Evolutionary conservation across 257 asterid species (phyloP).

Genomic region (Forsythia viridissima): DNA sequence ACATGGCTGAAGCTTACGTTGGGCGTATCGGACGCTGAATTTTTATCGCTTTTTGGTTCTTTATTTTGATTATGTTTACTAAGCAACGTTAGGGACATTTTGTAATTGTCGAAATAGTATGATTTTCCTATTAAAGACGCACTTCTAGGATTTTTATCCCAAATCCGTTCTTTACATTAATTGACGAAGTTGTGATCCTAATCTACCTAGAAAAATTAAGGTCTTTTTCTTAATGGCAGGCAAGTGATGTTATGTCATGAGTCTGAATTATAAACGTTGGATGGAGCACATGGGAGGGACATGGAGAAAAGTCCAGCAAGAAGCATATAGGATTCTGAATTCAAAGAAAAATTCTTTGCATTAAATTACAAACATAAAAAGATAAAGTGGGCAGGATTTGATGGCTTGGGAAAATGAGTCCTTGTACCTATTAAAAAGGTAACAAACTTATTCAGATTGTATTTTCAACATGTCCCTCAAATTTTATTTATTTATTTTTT

Average conservation of each 20-base stretch:
- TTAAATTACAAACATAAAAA: constrained; percentile 1
- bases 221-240: constrained; percentile 9
- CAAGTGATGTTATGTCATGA: constrained; percentile 41
- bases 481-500: no score
- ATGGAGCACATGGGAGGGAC: constrained; percentile 41
- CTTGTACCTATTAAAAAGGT: background rate
- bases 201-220: no score
- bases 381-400: background rate
- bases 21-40: background rate
- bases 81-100: no score
- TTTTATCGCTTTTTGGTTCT: background rate
- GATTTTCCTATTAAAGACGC: no score
- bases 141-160: background rate
- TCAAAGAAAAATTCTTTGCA: background rate
- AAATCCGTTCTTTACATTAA: background rate
- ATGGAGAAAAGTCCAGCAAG: constrained; percentile 23
- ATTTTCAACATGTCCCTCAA: no score
- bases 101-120: background rate
- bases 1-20: background rate
- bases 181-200: background rate
- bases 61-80: no score
- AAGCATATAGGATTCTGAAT: background rate
- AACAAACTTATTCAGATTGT: background rate
- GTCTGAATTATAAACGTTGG: constrained; percentile 24
- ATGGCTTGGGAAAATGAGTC: background rate